A percentile compares a stretch with the other conserved stretches of the same genome.
These are phyloP conservation scores for Parathielavia appendiculata DNA, from an alignment of 495 filamentous ascomycete genomes.

Conservation along the genomic window DNA sequence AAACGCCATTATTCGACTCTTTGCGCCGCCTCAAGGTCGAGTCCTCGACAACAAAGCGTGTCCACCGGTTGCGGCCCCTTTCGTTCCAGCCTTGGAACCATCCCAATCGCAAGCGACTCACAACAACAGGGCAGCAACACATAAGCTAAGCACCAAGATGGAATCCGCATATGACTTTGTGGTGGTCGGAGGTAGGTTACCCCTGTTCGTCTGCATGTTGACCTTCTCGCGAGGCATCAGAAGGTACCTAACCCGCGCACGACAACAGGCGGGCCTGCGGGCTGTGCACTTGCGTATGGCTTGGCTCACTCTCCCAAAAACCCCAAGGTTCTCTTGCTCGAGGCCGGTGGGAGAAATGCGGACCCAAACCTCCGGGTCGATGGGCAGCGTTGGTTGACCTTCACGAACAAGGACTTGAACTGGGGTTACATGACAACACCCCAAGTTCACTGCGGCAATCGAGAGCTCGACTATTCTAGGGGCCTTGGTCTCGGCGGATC, in stretches of 20 bases:
- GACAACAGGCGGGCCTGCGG: conserved; percentile 52
- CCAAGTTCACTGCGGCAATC: conserved; percentile 47
- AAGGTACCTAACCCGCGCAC: neutral
- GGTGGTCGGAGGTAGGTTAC: conserved; percentile 48
- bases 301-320: conserved; percentile 43
- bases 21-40: too few relatives aligned
- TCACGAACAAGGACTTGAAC: conserved; percentile 45
- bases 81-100: neutral
- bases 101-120: neutral
- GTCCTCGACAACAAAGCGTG: neutral
- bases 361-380: conserved; percentile 44
- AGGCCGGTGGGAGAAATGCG: conserved; percentile 51
- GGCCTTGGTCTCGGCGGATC: conserved; percentile 58
- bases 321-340: conserved; percentile 53
- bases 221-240: neutral
- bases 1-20: too few relatives aligned
- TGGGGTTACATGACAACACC: conserved; percentile 58
- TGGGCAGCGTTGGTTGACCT: conserved; percentile 50
- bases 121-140: neutral
- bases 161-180: conserved; percentile 47
- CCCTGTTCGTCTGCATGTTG: neutral
- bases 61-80: too few relatives aligned
- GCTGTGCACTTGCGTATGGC: conserved; percentile 44
- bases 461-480: conserved; percentile 52
- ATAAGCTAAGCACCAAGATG: conserved; percentile 14